These are phyloP conservation scores for Striga asiatica DNA, from an alignment of 257 asterid species.

Conservation along the genomic window DNA sequence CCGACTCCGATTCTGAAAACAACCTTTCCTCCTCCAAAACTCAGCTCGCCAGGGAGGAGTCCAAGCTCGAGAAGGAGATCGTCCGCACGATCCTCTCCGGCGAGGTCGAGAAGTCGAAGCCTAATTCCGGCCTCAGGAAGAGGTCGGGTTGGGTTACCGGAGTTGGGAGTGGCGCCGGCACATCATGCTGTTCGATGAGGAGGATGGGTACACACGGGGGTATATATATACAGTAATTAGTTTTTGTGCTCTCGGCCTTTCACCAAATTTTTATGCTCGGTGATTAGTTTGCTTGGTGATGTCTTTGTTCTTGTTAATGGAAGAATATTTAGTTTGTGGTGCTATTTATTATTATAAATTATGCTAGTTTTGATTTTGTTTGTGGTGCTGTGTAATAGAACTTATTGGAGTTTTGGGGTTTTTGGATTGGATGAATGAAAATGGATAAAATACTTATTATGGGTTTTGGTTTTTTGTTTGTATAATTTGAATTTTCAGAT, in stretches of 20 bases:
- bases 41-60: conserved; percentile 70
- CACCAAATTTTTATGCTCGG: conserved; percentile 26
- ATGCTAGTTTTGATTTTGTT: not conserved
- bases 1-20: conserved; percentile 36
- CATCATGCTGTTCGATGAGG: conserved; percentile 82
- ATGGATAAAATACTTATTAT: too few species aligned
- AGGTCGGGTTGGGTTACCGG: conserved; percentile 59
- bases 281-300: conserved; percentile 66
- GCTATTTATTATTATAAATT: not conserved
- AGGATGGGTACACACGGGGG: conserved; percentile 78
- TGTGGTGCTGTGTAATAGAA: not conserved
- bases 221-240: too few species aligned
- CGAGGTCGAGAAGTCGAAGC: conserved; percentile 52
- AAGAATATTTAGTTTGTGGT: too few species aligned
- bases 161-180: conserved; percentile 99
- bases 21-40: conserved; percentile 44
- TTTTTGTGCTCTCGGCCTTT: too few species aligned
- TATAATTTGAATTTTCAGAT: too few species aligned
- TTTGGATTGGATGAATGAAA: too few species aligned
- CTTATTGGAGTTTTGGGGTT: too few species aligned
- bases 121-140: conserved; percentile 92
- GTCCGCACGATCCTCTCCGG: conserved; percentile 54
- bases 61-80: conserved; percentile 74
- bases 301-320: too few species aligned
- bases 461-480: too few species aligned